Evolutionary conservation across 768 basidiomycete genomes (phyloP).

Genomic region (Xerocomus spinulosus): DNA sequence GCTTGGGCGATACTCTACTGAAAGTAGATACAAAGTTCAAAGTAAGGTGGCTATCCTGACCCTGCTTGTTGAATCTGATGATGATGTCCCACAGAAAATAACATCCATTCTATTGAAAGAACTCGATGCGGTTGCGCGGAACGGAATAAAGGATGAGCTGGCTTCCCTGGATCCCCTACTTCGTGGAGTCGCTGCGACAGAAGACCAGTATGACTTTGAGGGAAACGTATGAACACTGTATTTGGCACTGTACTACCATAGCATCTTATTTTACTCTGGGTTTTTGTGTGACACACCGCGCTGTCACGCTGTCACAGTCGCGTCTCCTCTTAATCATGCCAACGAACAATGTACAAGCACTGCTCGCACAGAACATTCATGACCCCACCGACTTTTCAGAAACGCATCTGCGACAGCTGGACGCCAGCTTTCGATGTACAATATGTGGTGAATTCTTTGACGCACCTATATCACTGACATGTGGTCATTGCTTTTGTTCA

Average conservation of each 20-base stretch:
- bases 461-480: slow-evolving; percentile 66
- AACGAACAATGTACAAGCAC: slow-evolving; percentile 26
- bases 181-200: slow-evolving; percentile 46
- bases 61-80: neutral
- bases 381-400: slow-evolving; percentile 72
- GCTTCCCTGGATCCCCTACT: slow-evolving; percentile 77
- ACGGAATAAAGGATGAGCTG: slow-evolving; percentile 77
- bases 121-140: slow-evolving; percentile 75
- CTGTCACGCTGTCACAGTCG: slow-evolving; percentile 23
- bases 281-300: slow-evolving; percentile 20
- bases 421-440: slow-evolving; percentile 62
- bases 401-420: slow-evolving; percentile 57
- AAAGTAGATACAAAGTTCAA: slow-evolving; percentile 86
- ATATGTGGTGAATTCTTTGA: slow-evolving; percentile 74
- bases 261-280: slow-evolving; percentile 8
- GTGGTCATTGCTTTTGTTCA: slow-evolving; percentile 84
- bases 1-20: slow-evolving; percentile 65
- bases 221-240: slow-evolving; percentile 30
- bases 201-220: slow-evolving; percentile 42
- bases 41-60: slow-evolving; percentile 38
- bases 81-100: slow-evolving; percentile 61
- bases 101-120: slow-evolving; percentile 76
- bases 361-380: slow-evolving; percentile 36
- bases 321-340: slow-evolving; percentile 14
- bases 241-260: slow-evolving; percentile 23